phyloP scores from a whole-genome alignment of 352 stramenopile genomes.

The Sclerospora graminicola region DNA sequence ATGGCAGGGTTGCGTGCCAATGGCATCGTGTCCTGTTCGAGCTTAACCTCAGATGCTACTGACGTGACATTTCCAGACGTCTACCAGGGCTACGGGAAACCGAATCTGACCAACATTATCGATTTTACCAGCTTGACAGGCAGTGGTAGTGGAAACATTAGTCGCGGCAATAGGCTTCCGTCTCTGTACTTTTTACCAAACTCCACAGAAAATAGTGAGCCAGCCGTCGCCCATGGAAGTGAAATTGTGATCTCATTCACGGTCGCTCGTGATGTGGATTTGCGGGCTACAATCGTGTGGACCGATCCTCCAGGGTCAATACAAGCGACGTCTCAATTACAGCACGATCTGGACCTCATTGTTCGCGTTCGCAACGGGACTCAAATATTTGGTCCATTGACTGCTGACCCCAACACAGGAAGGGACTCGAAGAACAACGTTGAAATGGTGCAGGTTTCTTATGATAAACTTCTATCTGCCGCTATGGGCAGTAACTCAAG shows the following conservation, averaged over 20 bases:
- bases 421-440: slow-evolving; percentile 77
- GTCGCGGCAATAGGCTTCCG: slow-evolving; percentile 2
- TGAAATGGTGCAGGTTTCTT: slow-evolving; percentile 73
- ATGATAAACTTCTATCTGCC: slow-evolving; percentile 43
- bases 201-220: slow-evolving; percentile 49
- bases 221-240: slow-evolving; percentile 36
- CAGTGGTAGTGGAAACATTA: slow-evolving; percentile 9
- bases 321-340: slow-evolving; percentile 48
- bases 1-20: slow-evolving; percentile 27
- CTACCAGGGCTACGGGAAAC: slow-evolving; percentile 76
- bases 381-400: slow-evolving; percentile 52
- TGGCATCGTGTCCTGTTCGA: slow-evolving; percentile 41
- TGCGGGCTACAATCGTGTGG: slow-evolving; percentile 70
- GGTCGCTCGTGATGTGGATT: slow-evolving; percentile 44
- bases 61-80: slow-evolving; percentile 47
- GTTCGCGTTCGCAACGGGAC: slow-evolving; percentile 49
- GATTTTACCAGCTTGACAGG: slow-evolving; percentile 26
- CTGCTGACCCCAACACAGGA: slow-evolving; percentile 31
- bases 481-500: slow-evolving; percentile 16
- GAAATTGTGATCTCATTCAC: slow-evolving; percentile 66
- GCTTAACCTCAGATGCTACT: slow-evolving; percentile 18
- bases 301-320: slow-evolving; percentile 63
- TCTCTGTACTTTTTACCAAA: slow-evolving; percentile 72
- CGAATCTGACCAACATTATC: slow-evolving; percentile 70
- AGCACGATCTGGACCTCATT: slow-evolving; percentile 69